These are phyloP conservation scores for Herpetomonas muscarum DNA, from an alignment of 208 protist genomes.

Conservation along the genomic window DNA sequence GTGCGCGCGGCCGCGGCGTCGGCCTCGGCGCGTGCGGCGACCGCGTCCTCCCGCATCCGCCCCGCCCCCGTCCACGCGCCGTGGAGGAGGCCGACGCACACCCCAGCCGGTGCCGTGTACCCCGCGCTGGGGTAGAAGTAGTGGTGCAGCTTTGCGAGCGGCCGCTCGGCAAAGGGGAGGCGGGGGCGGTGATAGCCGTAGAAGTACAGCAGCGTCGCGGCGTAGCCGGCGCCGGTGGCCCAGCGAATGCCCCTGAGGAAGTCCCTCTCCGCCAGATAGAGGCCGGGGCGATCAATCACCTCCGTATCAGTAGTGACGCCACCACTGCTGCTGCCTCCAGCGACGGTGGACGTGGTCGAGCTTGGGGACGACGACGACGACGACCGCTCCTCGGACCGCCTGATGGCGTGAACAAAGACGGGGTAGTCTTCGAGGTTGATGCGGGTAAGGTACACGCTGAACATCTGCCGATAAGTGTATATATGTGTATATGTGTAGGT, in stretches of 20 bases:
- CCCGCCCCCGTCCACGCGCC: slow-evolving; percentile 22
- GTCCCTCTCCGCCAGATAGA: slow-evolving; percentile 52
- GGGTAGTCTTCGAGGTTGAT: slow-evolving; percentile 60
- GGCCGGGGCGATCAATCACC: slow-evolving; percentile 15
- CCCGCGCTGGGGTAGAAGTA: slow-evolving; percentile 75
- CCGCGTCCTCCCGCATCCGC: slow-evolving; percentile 14
- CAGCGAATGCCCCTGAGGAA: slow-evolving; percentile 45
- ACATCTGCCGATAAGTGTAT: background rate
- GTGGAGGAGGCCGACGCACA: slow-evolving; percentile 31
- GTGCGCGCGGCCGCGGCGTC: slow-evolving; percentile 29
- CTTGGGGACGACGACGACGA: no score
- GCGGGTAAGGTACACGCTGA: slow-evolving; percentile 2
- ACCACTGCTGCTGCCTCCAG: no score
- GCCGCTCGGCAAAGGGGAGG: slow-evolving; percentile 62
- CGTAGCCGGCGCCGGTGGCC: slow-evolving; percentile 42
- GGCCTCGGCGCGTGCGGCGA: slow-evolving; percentile 5
- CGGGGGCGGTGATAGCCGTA: slow-evolving; percentile 56
- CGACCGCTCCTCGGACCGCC: slow-evolving; percentile 20
- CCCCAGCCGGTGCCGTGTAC: slow-evolving; percentile 57
- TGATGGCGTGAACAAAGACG: slow-evolving; percentile 23
- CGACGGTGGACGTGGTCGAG: no score
- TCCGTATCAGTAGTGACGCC: background rate
- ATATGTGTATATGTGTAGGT: background rate
- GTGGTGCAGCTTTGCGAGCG: slow-evolving; percentile 58
- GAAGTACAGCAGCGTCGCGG: slow-evolving; percentile 47